Conservation (phyloP, 1,284 basidiomycete species). For the Pseudozyma tsukubaensis region DNA sequence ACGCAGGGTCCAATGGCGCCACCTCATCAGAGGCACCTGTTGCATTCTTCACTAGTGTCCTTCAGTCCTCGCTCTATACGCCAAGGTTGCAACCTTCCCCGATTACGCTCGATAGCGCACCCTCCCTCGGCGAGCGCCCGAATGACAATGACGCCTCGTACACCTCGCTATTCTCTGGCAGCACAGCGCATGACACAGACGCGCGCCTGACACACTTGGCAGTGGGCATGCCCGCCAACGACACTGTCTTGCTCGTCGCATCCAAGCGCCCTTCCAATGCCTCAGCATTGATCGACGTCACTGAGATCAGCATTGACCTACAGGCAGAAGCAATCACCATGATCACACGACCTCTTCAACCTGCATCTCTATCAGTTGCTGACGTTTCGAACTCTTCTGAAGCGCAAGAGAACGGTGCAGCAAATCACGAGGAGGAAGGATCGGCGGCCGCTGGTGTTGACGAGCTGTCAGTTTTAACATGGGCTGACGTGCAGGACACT, state of each 20-base stretch:
- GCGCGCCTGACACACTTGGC: slow-evolving; percentile 34
- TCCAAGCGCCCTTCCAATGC: slow-evolving; percentile 16
- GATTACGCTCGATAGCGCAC: slow-evolving; percentile 31
- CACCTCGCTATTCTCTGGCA: slow-evolving; percentile 11
- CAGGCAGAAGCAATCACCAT: slow-evolving; percentile 28
- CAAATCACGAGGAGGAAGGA: neutral
- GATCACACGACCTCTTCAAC: slow-evolving; percentile 43
- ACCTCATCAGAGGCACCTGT: slow-evolving; percentile 1
- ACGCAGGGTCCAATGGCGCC: neutral
- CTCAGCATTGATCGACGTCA: slow-evolving; percentile 22
- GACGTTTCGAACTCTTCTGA: neutral
- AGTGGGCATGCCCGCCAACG: slow-evolving; percentile 43
- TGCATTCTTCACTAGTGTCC: slow-evolving; percentile 22
- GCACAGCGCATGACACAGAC: neutral
- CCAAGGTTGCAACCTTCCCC: slow-evolving; percentile 41
- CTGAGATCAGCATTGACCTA: slow-evolving; percentile 39
- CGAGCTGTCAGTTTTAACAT: slow-evolving; percentile 17
- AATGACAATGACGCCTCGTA: slow-evolving; percentile 1
- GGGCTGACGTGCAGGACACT: slow-evolving; percentile 23
- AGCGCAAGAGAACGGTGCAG: neutral
- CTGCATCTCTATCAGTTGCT: slow-evolving; percentile 16
- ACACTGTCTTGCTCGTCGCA: slow-evolving; percentile 32
- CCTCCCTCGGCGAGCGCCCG: slow-evolving; percentile 2
- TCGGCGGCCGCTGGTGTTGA: neutral
- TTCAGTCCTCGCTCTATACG: slow-evolving; percentile 37